Evolutionary conservation across 108 stramenopile genomes (phyloP), one percentile per base, ranked within the genome.

Genomic region (Fistulifera solaris): DNA sequence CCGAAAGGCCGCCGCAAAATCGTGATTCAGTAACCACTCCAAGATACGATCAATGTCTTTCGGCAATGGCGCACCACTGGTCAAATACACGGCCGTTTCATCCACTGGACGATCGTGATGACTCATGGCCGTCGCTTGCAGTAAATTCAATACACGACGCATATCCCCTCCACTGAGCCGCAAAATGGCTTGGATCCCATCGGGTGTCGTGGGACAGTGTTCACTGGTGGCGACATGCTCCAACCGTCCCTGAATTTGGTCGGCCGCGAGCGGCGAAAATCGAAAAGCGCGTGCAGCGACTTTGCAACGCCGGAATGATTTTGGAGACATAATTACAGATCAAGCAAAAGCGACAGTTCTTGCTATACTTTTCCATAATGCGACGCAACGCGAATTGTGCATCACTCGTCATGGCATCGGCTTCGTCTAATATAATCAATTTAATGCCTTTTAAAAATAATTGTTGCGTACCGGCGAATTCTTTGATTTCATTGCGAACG

Each of bases 321-420:
- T 95, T 97, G 65, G 66, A 77, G 28, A 93, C 96, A 66, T 97
- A 97, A 68, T 97, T 97, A 63, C 96, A 94, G 65, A 97, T 95
- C 55, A 97, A 53, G 64, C 96, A 97, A 72, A 97, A 97, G 40
- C 96, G 72, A 18, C 87, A 76, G 74, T 96, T 96, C 49, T 73
- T 77, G 18, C 93, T 91, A 65, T 92, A 91, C 57, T 94, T 93
- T 63, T 96, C 90, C 58, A 96, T 93, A 22, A 96, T 78, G 1
- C 86, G 65, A 14, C 95, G 72, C 27, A 96, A 58, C 0, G 95
- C 95, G 62, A 89, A 88, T 52, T 96, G 95, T 4, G 95, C 95
- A 63, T 96, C 95, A 26, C 48, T 61, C 5, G 95, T 96, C 95
- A 96, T 96, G 58, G 91, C 58, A 66, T 96, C 95, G 16, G 91